phyloP scores from a whole-genome alignment of 306 rosid species.

The Pterocarpus macrocarpus region DNA sequence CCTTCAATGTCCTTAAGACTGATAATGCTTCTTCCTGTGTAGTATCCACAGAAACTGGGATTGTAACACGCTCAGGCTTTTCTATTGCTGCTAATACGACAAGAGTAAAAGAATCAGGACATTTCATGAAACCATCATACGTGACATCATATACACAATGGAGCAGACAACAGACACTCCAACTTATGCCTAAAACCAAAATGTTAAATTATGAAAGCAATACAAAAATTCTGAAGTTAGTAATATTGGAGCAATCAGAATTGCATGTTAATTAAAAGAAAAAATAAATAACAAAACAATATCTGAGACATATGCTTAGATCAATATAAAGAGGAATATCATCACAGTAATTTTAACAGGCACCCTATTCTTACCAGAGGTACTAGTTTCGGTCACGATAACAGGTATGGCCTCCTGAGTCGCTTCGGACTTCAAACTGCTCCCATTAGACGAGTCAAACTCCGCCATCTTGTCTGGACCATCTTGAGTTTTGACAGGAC shows the following conservation, averaged over 20 bases:
- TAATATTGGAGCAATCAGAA: background rate
- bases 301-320: background rate
- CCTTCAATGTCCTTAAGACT: constrained; percentile 80
- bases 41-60: constrained; percentile 75
- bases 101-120: constrained; percentile 10
- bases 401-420: constrained; percentile 43
- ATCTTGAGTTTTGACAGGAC: constrained; percentile 36
- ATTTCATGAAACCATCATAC: background rate
- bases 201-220: constrained; percentile 15
- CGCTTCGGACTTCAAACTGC: constrained; percentile 45
- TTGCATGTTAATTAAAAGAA: background rate
- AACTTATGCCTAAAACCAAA: constrained; percentile 5
- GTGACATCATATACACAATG: background rate
- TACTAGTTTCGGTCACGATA: constrained; percentile 36
- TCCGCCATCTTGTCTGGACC: constrained; percentile 39
- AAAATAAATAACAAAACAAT: background rate
- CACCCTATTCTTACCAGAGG: constrained; percentile 51
- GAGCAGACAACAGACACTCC: background rate
- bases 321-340: background rate
- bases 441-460: constrained; percentile 41
- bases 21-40: constrained; percentile 85
- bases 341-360: background rate
- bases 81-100: constrained; percentile 48
- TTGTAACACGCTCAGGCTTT: constrained; percentile 64
- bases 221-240: constrained; percentile 4